phyloP scores from a whole-genome alignment of 75 land plant species.

The Selaginella tamariscina region DNA sequence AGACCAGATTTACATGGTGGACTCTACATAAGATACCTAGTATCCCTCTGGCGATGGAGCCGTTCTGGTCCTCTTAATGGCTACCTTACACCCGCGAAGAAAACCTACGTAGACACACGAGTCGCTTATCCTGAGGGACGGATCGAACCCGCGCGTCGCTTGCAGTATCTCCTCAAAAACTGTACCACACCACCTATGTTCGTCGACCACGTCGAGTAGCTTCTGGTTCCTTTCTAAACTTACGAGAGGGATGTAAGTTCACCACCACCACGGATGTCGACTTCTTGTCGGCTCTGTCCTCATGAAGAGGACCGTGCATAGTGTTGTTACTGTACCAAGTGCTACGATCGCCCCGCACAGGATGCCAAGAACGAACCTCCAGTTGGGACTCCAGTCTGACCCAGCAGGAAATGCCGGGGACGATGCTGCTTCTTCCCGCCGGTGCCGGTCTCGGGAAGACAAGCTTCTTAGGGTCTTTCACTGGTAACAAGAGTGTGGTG shows the following conservation, averaged over 20 bases:
- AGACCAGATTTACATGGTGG: background rate
- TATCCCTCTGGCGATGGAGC: background rate
- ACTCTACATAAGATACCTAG: background rate
- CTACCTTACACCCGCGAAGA: background rate
- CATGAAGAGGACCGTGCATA: background rate
- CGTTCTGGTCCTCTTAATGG: conserved; percentile 9
- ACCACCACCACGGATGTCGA: no score
- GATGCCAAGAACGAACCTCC: background rate
- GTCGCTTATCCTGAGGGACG: background rate
- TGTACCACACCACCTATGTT: background rate
- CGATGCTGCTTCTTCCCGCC: background rate
- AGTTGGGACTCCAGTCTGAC: no score
- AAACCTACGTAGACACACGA: background rate
- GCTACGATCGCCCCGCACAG: background rate
- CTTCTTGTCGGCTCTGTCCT: no score
- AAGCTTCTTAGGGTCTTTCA: background rate
- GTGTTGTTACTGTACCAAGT: background rate
- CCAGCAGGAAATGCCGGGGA: background rate
- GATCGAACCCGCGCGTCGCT: background rate
- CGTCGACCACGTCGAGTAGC: background rate
- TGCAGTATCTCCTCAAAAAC: background rate
- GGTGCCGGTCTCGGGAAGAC: background rate
- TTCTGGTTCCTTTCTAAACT: no score
- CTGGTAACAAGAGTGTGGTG: conserved; percentile 1
- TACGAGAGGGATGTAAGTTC: background rate